These are phyloP conservation scores for Alternaria conjuncta DNA, from an alignment of 2,329 filamentous ascomycete species.

Conservation along the genomic window DNA sequence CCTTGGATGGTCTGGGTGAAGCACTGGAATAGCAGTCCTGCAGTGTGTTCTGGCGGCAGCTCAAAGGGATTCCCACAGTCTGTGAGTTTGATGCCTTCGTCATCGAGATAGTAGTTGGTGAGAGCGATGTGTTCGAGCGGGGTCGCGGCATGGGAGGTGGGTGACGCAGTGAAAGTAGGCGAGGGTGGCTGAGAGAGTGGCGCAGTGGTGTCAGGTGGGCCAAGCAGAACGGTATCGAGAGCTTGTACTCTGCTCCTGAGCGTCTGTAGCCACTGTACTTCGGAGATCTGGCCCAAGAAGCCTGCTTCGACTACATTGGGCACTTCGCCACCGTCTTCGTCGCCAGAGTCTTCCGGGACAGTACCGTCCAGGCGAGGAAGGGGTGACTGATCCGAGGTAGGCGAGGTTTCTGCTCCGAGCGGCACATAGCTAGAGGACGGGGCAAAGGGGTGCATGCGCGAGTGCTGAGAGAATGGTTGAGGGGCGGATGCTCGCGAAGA, in stretches of 20 bases:
- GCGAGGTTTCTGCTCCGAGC: not conserved
- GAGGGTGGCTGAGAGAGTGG: not conserved
- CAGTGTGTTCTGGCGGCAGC: slow-evolving; percentile 16
- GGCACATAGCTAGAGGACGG: not conserved
- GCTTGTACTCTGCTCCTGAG: slow-evolving; percentile 10
- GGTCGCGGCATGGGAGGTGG: not conserved
- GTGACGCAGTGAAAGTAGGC: not conserved
- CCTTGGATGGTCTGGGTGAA: slow-evolving; percentile 40
- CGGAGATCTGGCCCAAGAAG: slow-evolving; percentile 24
- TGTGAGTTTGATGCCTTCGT: slow-evolving; percentile 22
- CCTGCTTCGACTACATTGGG: slow-evolving; percentile 6
- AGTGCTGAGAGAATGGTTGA: not conserved
- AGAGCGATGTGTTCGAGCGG: not conserved
- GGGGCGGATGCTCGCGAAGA: slow-evolving; percentile 3
- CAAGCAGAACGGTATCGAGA: slow-evolving; percentile 6
- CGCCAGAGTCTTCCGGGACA: not conserved
- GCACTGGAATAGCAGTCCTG: slow-evolving; percentile 28
- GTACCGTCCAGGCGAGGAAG: not conserved
- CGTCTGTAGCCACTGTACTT: slow-evolving; percentile 28
- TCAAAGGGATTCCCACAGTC: slow-evolving; percentile 9
- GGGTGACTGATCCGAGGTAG: not conserved
- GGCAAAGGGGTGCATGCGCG: not conserved
- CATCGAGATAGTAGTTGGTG: slow-evolving; percentile 33
- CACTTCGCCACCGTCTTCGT: not conserved
- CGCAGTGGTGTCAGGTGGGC: not conserved